Conservation (phyloP, 805 yeast genomes). For the Lachancea thermotolerans region DNA sequence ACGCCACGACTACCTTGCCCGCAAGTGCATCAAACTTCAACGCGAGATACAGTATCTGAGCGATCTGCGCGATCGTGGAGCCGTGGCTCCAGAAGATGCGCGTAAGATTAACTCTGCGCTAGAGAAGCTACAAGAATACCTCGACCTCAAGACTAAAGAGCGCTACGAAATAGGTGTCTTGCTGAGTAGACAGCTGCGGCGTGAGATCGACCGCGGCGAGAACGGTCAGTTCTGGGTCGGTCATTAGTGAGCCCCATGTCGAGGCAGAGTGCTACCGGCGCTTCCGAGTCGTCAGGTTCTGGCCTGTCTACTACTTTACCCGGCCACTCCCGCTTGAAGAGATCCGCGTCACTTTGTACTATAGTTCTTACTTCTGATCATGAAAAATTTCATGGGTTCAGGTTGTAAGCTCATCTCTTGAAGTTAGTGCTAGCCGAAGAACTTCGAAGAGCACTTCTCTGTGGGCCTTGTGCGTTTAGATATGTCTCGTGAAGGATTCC, state of each 20-base stretch:
- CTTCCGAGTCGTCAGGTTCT: not conserved
- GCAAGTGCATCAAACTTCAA: constrained; percentile 33
- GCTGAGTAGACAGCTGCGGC: constrained; percentile 36
- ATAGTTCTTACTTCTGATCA: not conserved
- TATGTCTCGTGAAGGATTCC: constrained; percentile 77
- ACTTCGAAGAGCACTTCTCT: not conserved
- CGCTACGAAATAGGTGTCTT: constrained; percentile 38
- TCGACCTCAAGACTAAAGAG: constrained; percentile 38
- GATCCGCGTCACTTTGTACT: constrained; percentile 4
- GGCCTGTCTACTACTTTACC: not conserved
- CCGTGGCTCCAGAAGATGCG: constrained; percentile 35
- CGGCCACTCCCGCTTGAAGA: not conserved
- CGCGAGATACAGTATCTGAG: constrained; percentile 35
- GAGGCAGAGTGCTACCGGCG: not conserved
- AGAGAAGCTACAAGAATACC: constrained; percentile 33
- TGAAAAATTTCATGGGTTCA: constrained; percentile 1
- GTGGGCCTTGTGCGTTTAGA: not conserved
- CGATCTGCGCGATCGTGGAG: constrained; percentile 31
- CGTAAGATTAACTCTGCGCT: constrained; percentile 34
- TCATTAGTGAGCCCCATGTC: not conserved
- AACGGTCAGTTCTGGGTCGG: constrained; percentile 34
- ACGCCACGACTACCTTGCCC: constrained; percentile 28
- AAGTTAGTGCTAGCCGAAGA: not conserved
- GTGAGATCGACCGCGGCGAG: constrained; percentile 37
- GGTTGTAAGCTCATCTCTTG: not conserved